These are phyloP conservation scores for Cylindrodendrum hubeiense DNA, from an alignment of 2,329 filamentous ascomycete species.

Conservation along the genomic window DNA sequence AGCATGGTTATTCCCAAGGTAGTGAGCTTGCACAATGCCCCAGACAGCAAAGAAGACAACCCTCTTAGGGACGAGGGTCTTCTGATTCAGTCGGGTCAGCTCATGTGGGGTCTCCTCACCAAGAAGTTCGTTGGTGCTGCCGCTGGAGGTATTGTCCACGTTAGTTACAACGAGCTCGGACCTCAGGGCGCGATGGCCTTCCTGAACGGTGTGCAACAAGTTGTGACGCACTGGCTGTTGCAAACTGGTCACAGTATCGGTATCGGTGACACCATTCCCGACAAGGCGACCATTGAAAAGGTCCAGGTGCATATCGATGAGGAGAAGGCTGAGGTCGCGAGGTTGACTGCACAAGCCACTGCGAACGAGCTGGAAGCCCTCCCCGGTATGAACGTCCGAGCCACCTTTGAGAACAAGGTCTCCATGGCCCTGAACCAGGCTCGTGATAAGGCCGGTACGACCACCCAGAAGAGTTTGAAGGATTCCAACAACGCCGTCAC, in stretches of 20 bases:
- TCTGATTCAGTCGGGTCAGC: slow-evolving; percentile 85
- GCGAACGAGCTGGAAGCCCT: slow-evolving; percentile 90
- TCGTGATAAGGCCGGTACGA: slow-evolving; percentile 95
- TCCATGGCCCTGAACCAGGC: slow-evolving; percentile 94
- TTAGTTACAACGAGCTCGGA: slow-evolving; percentile 95
- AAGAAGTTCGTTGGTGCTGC: slow-evolving; percentile 96
- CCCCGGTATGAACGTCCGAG: slow-evolving; percentile 98
- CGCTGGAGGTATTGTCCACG: slow-evolving; percentile 91
- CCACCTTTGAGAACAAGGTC: slow-evolving; percentile 98
- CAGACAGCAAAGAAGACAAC: slow-evolving; percentile 70
- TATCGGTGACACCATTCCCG: slow-evolving; percentile 97
- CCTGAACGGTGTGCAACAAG: slow-evolving; percentile 94
- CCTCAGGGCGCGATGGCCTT: slow-evolving; percentile 89
- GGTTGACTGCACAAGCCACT: slow-evolving; percentile 82
- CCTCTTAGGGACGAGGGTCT: slow-evolving; percentile 83
- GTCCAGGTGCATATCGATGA: slow-evolving; percentile 85
- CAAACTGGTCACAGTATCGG: slow-evolving; percentile 98
- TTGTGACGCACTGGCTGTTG: slow-evolving; percentile 97
- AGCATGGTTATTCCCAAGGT: slow-evolving; percentile 91
- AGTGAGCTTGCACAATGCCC: slow-evolving; percentile 79
- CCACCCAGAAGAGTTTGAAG: slow-evolving; percentile 91
- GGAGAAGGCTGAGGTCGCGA: slow-evolving; percentile 84
- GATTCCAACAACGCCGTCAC: slow-evolving; percentile 96
- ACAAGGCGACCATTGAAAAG: slow-evolving; percentile 83
- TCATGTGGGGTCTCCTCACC: slow-evolving; percentile 89